These are phyloP conservation scores for Avena atlantica DNA, from an alignment of 176 grass and related monocot species.

Conservation along the genomic window DNA sequence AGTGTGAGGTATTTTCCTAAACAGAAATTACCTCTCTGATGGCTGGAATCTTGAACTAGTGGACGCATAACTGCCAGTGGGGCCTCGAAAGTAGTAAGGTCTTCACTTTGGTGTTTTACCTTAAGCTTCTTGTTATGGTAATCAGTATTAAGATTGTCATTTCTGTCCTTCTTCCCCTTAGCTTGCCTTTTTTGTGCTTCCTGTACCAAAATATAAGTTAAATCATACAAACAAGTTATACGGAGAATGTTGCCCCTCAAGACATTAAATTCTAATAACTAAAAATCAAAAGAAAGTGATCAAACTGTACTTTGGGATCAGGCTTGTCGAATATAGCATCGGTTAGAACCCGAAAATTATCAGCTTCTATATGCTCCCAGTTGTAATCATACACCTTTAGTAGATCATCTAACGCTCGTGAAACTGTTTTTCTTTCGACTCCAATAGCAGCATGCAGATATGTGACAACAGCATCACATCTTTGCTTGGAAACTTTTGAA, in stretches of 20 bases:
- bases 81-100: constrained; percentile 15
- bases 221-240: background rate
- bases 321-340: constrained; percentile 56
- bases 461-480: constrained; percentile 42
- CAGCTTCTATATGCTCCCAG: constrained; percentile 90
- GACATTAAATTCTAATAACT: constrained; percentile 21
- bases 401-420: constrained; percentile 53
- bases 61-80: constrained; percentile 25
- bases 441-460: constrained; percentile 52
- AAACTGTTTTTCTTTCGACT: constrained; percentile 36
- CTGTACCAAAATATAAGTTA: constrained; percentile 32
- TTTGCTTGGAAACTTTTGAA: background rate
- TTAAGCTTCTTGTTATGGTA: constrained; percentile 48
- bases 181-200: constrained; percentile 34
- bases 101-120: constrained; percentile 27
- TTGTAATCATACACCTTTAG: constrained; percentile 54
- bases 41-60: background rate
- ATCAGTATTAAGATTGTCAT: constrained; percentile 28
- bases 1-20: background rate
- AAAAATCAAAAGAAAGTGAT: constrained; percentile 25
- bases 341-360: constrained; percentile 59
- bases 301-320: constrained; percentile 45
- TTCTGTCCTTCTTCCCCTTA: constrained; percentile 24
- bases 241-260: background rate
- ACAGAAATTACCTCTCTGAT: constrained; percentile 40